Evolutionary conservation across 140 eudicot species (phyloP), one percentile per base, ranked within the genome.

Genomic region (Flaveria floridana): DNA sequence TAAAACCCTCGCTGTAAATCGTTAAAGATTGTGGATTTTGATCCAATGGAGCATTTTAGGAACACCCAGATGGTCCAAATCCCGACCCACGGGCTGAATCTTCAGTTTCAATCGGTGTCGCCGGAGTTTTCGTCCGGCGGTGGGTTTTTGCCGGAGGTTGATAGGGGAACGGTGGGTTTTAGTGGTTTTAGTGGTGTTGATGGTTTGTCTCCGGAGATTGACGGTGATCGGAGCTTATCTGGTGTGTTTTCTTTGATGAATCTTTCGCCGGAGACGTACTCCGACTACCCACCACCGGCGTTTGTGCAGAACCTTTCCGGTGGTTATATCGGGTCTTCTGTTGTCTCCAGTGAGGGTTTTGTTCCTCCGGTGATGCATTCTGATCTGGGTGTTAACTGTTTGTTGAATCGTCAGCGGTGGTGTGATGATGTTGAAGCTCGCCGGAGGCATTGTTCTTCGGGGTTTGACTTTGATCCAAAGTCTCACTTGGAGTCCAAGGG

Each of bases 221-320:
- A 71, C 73, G 68, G 37, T 56, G 78, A 78, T 78, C 68, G 53
- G 56, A 70, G 77, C 53, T 70, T 78, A n/a, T 19, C 77, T 2
- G 26, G 48, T 20, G 10, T 70, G 16, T 70, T 78, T 34, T 61
- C 82, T 6, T 7, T 21, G 59, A 26, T 78, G 2, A 78, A 61
- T 39, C 9, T 78, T 2, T 59, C 76, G 0, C 65, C 72, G 63
- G 64, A 25, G 65, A 0, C 71, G 68, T 52, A 20, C 52, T 13
- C 73, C 57, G 67, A 56, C 44, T 10, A 44, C 18, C 16, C 14
- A 34, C 44, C 56, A 11, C 58, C n/a, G 55, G 28, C 53, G 67
- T 26, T 74, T 21, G 18, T 51, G 19, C 53, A 4, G 59, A 56
- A 8, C 28, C 4, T 30, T 28, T 64, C 6, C 64, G 71, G 6